These are phyloP conservation scores for Malus asiatica DNA, from an alignment of 306 rosid genomes.

Conservation along the genomic window DNA sequence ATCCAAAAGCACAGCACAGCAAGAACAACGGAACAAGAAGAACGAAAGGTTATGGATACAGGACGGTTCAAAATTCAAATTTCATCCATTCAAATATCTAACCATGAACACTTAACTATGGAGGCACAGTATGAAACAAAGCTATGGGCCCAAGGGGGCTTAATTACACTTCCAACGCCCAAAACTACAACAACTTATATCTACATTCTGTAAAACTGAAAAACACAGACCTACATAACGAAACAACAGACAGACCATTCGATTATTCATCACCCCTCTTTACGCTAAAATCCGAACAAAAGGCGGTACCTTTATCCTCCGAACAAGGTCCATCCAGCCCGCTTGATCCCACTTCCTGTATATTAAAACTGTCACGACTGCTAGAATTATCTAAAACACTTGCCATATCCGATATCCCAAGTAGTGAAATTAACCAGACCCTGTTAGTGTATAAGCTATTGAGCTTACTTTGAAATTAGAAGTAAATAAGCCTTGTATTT, in stretches of 20 bases:
- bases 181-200: conserved; percentile 20
- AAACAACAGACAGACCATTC: background rate
- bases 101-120: too few species aligned
- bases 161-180: conserved; percentile 28
- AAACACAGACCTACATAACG: conserved; percentile 11
- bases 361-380: conserved; percentile 16
- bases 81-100: too few species aligned
- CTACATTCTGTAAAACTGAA: conserved; percentile 30
- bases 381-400: conserved; percentile 14
- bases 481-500: too few species aligned
- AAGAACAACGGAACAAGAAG: too few species aligned
- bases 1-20: too few species aligned
- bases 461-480: too few species aligned
- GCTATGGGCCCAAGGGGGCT: background rate
- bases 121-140: background rate
- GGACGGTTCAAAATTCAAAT: too few species aligned
- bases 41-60: too few species aligned
- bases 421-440: conserved; percentile 25
- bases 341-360: conserved; percentile 24
- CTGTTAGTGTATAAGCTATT: too few species aligned
- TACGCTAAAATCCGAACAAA: conserved; percentile 29
- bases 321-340: conserved; percentile 34
- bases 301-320: conserved; percentile 22
- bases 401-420: conserved; percentile 43
- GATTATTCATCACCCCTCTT: conserved; percentile 12